A percentile compares a stretch with the other conserved stretches of the same genome.
Evolutionary conservation across 2,329 filamentous ascomycete genomes (phyloP).

Genomic region (Cryoendolithus antarcticus): DNA sequence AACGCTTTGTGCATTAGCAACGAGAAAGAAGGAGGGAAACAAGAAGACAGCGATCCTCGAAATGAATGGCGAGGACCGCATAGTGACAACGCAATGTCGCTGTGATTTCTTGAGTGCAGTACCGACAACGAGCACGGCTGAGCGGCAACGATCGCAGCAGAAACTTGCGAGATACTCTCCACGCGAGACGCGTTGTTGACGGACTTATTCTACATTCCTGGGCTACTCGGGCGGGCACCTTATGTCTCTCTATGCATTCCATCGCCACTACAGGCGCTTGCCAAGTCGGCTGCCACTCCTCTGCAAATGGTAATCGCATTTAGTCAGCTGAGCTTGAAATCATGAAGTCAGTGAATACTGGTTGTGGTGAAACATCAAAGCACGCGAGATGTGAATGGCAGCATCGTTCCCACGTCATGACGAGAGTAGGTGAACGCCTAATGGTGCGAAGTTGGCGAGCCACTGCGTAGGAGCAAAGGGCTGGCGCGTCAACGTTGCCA

Average conservation of each 20-base stretch:
- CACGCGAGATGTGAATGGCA: too few species aligned
- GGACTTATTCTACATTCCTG: slow-evolving; percentile 12
- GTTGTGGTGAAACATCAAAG: too few species aligned
- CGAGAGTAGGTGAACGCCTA: too few species aligned
- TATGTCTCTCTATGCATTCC: slow-evolving; percentile 3
- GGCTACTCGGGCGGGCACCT: slow-evolving; percentile 1
- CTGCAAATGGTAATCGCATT: too few species aligned
- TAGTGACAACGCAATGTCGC: slow-evolving; percentile 6
- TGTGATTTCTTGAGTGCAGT: not conserved
- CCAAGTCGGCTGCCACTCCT: too few species aligned
- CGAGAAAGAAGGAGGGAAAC: slow-evolving; percentile 10
- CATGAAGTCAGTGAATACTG: too few species aligned
- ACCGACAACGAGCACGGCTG: not conserved
- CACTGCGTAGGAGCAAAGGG: too few species aligned
- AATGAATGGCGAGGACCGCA: slow-evolving; percentile 15
- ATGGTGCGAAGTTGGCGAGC: too few species aligned
- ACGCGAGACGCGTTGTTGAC: slow-evolving; percentile 12
- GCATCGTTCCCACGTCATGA: too few species aligned
- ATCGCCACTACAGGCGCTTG: not conserved
- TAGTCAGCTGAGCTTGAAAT: too few species aligned
- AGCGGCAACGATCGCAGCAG: slow-evolving; percentile 1
- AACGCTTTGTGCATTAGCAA: slow-evolving; percentile 14
- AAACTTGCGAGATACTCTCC: not conserved
- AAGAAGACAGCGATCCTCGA: slow-evolving; percentile 12
- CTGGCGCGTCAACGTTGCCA: too few species aligned